These are phyloP conservation scores for Diaporthe sp. DNA, from an alignment of 2,329 filamentous ascomycete species.

Conservation along the genomic window DNA sequence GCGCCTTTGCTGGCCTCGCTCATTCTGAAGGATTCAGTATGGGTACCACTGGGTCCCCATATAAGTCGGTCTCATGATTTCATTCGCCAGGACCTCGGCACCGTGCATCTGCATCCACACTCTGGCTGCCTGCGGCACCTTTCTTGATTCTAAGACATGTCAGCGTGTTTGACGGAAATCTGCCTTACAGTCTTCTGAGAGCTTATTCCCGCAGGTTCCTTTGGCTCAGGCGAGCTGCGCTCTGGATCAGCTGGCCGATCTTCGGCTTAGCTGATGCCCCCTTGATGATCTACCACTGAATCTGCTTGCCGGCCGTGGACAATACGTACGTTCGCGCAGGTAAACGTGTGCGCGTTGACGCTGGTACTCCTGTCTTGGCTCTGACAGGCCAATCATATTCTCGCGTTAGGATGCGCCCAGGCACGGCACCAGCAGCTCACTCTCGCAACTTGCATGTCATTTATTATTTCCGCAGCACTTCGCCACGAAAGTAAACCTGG, in stretches of 20 bases:
- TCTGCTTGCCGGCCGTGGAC: not conserved
- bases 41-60: not conserved
- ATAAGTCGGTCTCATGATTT: not conserved
- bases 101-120: not conserved
- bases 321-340: not conserved
- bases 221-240: not conserved
- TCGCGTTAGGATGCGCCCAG: not conserved
- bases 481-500: constrained; percentile 1
- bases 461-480: not conserved
- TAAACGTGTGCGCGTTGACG: not conserved
- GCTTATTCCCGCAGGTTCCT: not conserved
- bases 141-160: not conserved
- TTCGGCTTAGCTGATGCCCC: not conserved
- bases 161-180: not conserved
- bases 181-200: not conserved
- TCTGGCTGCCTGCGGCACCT: not conserved
- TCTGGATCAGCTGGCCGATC: not conserved
- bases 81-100: constrained; percentile 11
- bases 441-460: not conserved
- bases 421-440: not conserved
- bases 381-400: not conserved
- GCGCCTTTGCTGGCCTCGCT: not conserved
- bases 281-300: not conserved
- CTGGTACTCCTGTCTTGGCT: not conserved
- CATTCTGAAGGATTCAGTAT: constrained; percentile 13